Conservation (phyloP, 2,329 filamentous ascomycete genomes). For the Rhytidhysteron rufulum region DNA sequence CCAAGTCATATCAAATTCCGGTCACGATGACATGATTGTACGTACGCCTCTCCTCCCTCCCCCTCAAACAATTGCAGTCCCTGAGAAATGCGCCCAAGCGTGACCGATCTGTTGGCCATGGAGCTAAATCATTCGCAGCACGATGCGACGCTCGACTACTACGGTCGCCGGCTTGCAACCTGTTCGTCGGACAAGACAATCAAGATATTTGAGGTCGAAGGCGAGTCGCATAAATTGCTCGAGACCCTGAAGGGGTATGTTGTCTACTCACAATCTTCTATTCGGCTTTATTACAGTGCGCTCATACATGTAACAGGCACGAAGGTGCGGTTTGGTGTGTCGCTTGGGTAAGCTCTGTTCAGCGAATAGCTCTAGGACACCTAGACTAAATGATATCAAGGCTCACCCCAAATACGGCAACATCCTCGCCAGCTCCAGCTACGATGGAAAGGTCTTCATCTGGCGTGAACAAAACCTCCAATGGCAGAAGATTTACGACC, state of each 20-base stretch:
- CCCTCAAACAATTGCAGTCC: conserved; percentile 6
- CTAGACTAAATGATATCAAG: conserved; percentile 23
- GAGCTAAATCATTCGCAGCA: conserved; percentile 58
- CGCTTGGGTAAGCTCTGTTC: conserved; percentile 62
- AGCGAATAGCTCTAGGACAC: conserved; percentile 1
- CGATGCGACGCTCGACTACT: conserved; percentile 98
- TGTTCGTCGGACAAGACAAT: conserved; percentile 98
- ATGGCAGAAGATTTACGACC: conserved; percentile 82
- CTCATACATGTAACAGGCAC: conserved; percentile 62
- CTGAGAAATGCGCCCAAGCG: conserved; percentile 1
- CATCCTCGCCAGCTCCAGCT: conserved; percentile 90
- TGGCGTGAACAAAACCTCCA: conserved; percentile 75
- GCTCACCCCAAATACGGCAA: conserved; percentile 98
- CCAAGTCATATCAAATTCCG: conserved; percentile 78
- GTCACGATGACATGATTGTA: conserved; percentile 99
- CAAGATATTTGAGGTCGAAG: conserved; percentile 98
- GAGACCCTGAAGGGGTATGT: conserved; percentile 91
- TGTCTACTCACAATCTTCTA: not conserved
- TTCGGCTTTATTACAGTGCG: not conserved
- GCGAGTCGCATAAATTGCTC: conserved; percentile 80
- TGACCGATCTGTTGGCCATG: conserved; percentile 22
- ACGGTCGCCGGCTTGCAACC: conserved; percentile 90
- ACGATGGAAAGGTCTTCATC: conserved; percentile 97
- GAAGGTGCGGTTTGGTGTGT: conserved; percentile 98
- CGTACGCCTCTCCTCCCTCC: conserved; percentile 29